phyloP scores from a whole-genome alignment of 2,329 filamentous ascomycete species.

The Davidsoniella eucalypti region DNA sequence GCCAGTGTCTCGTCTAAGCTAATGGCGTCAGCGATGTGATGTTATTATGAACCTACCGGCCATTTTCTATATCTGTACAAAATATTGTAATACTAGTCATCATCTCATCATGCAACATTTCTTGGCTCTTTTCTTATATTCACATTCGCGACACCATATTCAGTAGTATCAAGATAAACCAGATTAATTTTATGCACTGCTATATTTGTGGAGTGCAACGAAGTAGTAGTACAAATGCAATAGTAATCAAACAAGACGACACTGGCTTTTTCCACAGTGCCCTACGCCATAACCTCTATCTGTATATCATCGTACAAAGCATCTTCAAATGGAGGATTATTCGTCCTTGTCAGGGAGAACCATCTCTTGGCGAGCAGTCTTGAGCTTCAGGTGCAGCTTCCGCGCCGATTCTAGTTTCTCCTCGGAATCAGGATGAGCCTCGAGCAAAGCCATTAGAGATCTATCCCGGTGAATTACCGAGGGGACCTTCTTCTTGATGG shows the following conservation, averaged over 20 bases:
- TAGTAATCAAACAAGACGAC: slow-evolving; percentile 2
- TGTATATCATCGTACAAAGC: background rate
- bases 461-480: slow-evolving; percentile 23
- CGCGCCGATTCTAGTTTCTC: slow-evolving; percentile 32
- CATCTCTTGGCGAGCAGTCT: slow-evolving; percentile 27
- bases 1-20: no score
- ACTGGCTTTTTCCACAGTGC: background rate
- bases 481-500: slow-evolving; percentile 63
- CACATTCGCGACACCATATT: no score
- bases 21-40: no score
- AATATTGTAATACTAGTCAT: no score
- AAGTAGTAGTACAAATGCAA: slow-evolving; percentile 11
- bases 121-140: no score
- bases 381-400: slow-evolving; percentile 35
- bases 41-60: no score
- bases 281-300: background rate
- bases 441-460: slow-evolving; percentile 14
- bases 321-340: slow-evolving; percentile 11
- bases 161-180: no score
- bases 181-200: background rate
- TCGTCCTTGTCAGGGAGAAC: slow-evolving; percentile 17
- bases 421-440: slow-evolving; percentile 31
- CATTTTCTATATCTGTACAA: no score
- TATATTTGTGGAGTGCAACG: background rate
- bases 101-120: no score